These are phyloP conservation scores for Chloranthus sessilifolius DNA, from an alignment of 164 flowering plant genomes.

Conservation along the genomic window DNA sequence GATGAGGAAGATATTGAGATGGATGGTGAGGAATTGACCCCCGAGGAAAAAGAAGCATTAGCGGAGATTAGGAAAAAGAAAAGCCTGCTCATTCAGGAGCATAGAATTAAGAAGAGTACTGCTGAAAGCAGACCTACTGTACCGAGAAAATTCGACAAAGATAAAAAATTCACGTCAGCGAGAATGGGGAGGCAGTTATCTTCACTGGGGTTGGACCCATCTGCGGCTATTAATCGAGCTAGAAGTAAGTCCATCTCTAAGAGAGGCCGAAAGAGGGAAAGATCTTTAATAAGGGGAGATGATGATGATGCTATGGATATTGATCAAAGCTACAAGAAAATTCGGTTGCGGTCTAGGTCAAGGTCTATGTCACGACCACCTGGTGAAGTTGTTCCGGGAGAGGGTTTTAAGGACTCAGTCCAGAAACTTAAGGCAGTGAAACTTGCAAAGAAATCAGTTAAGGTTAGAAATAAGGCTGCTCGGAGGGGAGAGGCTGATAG, in stretches of 20 bases:
- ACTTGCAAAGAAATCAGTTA: conserved; percentile 41
- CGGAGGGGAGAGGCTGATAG: conserved; percentile 90
- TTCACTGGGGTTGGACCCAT: conserved; percentile 63
- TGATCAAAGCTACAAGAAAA: conserved; percentile 47
- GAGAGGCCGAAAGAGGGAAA: conserved; percentile 73
- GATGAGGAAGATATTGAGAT: conserved; percentile 58
- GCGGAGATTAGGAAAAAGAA: conserved; percentile 78
- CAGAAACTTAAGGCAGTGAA: conserved; percentile 58
- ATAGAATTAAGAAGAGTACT: conserved; percentile 83
- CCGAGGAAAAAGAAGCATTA: conserved; percentile 57
- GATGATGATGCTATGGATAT: conserved; percentile 39
- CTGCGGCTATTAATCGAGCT: conserved; percentile 55
- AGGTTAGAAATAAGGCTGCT: conserved; percentile 77
- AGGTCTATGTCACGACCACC: conserved; percentile 62
- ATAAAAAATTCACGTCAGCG: conserved; percentile 48
- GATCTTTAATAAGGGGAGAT: conserved; percentile 43
- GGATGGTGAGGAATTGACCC: conserved; percentile 55
- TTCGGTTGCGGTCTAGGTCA: conserved; percentile 42
- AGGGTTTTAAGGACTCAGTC: conserved; percentile 65
- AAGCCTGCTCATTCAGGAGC: conserved; percentile 66
- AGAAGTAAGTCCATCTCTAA: conserved; percentile 49
- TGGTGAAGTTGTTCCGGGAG: conserved; percentile 67
- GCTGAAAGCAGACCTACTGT: conserved; percentile 72
- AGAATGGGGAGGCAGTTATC: conserved; percentile 94
- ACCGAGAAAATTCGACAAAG: conserved; percentile 83